Evolutionary conservation across 1,284 basidiomycete species (phyloP).

Genomic region (Trametes pubescens): DNA sequence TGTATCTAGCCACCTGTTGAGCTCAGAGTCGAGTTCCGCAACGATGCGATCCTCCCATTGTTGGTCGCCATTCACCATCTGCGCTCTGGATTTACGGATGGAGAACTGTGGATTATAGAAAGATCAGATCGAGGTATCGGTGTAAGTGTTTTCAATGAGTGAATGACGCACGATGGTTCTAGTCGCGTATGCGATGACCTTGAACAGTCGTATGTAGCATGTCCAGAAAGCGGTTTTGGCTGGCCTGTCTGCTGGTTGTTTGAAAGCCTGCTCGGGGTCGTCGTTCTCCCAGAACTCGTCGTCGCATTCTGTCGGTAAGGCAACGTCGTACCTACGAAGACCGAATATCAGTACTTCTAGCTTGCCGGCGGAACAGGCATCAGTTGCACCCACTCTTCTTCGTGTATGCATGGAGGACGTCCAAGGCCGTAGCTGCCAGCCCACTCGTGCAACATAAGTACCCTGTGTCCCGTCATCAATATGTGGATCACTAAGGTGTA

Average conservation of each 20-base stretch:
- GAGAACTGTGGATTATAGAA: slow-evolving; percentile 51
- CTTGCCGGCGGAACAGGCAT: neutral
- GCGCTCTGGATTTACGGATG: slow-evolving; percentile 58
- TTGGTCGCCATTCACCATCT: slow-evolving; percentile 54
- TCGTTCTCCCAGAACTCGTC: slow-evolving; percentile 68
- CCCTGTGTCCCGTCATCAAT: neutral
- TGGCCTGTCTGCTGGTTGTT: slow-evolving; percentile 55
- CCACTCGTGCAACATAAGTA: slow-evolving; percentile 51
- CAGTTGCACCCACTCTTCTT: slow-evolving; percentile 74
- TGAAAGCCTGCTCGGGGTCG: slow-evolving; percentile 50
- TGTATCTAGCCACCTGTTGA: slow-evolving; percentile 69
- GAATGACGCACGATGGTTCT: slow-evolving; percentile 58
- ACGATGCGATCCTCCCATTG: slow-evolving; percentile 62
- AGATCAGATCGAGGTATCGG: neutral
- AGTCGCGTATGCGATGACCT: slow-evolving; percentile 60
- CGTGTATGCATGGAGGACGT: slow-evolving; percentile 81
- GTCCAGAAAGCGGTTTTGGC: slow-evolving; percentile 57
- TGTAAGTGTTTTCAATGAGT: neutral
- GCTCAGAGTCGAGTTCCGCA: slow-evolving; percentile 64
- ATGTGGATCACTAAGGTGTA: neutral
- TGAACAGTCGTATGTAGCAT: slow-evolving; percentile 57
- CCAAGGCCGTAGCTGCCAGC: slow-evolving; percentile 78
- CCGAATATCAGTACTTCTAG: neutral
- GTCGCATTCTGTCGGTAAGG: slow-evolving; percentile 63
- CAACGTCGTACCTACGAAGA: slow-evolving; percentile 59